Conservation (phyloP, 768 basidiomycete genomes). For the Leccinum longicurvipes region DNA sequence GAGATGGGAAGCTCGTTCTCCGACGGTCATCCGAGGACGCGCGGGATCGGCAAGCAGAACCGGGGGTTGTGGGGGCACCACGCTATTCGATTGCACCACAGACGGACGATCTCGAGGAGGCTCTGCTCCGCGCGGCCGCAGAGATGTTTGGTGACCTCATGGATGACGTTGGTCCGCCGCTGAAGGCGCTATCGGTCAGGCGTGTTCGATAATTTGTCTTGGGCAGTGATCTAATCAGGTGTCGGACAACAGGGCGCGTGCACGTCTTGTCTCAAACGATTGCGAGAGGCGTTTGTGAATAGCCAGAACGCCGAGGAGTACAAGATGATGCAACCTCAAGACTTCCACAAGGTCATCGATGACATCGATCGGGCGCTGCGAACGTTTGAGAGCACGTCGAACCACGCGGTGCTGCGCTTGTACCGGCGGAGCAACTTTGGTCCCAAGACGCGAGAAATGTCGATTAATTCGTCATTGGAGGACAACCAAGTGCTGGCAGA, state of each 20-base stretch:
- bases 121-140: slow-evolving; percentile 49
- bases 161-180: slow-evolving; percentile 74
- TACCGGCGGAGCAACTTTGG: slow-evolving; percentile 54
- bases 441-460: slow-evolving; percentile 1
- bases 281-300: slow-evolving; percentile 63
- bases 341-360: slow-evolving; percentile 63
- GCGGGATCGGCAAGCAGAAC: slow-evolving; percentile 14
- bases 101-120: slow-evolving; percentile 41
- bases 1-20: slow-evolving; percentile 42
- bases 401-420: slow-evolving; percentile 74
- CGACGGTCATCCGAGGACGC: slow-evolving; percentile 11
- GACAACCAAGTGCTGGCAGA: slow-evolving; percentile 40
- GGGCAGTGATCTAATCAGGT: not conserved
- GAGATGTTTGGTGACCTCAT: slow-evolving; percentile 75
- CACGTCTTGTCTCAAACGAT: slow-evolving; percentile 53
- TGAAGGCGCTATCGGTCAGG: slow-evolving; percentile 69
- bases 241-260: slow-evolving; percentile 52
- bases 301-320: slow-evolving; percentile 30
- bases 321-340: slow-evolving; percentile 45
- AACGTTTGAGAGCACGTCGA: slow-evolving; percentile 79
- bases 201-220: not conserved
- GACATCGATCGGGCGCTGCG: slow-evolving; percentile 66
- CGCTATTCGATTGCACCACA: slow-evolving; percentile 35
- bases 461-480: slow-evolving; percentile 13
- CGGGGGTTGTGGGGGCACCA: slow-evolving; percentile 21